Evolutionary conservation across 805 yeast genomes (phyloP), one percentile per base, ranked within the genome.

Genomic region (Candida loeiensis): DNA sequence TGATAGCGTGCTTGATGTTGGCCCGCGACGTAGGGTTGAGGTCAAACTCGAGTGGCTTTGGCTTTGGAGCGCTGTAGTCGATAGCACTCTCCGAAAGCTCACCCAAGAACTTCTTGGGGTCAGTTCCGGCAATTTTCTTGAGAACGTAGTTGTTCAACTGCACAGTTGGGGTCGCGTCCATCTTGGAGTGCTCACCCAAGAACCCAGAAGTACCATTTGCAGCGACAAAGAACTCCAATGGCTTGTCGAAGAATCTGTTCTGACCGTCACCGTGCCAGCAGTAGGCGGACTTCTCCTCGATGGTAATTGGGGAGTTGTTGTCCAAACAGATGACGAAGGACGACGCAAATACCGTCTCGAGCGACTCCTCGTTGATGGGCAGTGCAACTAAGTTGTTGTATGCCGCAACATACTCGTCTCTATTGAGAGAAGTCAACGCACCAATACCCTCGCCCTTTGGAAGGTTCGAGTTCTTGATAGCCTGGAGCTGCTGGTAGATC

Each of bases 111-210:
- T 43, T 49, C 11, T 45, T 45, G 1, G 72, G 67, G 41, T 77
- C 65, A 55, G 77, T 59, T 54, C 76, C 73, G 41, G 61, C 46
- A 42, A 90, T 63, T 50, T 78, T 74, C 39, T 72, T 72, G 47
- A 80, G 72, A 28, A 91, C 72, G 55, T 72, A 80, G 64, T 88
- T 88, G 62, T 91, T 91, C 67, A 91, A 68, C 48, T 88, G 80
- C 55, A 87, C 79, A 21, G 96, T 91, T 57, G 97, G 95, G 7
- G 96, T 87, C 46, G 98, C 99, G 63, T 91, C 99, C 98, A 91
- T 91, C 71, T 79, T 85, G 16, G 97, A 88, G 70, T 91, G 99
- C 69, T 91, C 99, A 46, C 95, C 97, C 57, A 89, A 66, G 69
- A 90, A 91, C 1, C 97, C 98, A 6, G 96, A 86, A 47, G 80